Conservation (phyloP, 2,329 filamentous ascomycete species). For the Alternaria sp. region DNA sequence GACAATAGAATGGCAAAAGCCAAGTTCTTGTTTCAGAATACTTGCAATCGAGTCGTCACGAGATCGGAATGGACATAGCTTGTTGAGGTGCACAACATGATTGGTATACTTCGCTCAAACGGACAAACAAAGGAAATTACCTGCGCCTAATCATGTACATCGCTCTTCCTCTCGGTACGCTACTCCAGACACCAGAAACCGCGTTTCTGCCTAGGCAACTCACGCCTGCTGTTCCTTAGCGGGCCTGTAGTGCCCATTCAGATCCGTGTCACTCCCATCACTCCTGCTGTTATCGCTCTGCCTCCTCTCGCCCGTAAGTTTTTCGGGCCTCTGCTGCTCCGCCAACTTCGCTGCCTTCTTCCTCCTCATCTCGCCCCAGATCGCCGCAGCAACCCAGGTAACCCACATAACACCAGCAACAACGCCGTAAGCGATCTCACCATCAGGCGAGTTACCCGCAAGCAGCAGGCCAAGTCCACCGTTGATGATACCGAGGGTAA, state of each 20-base stretch:
- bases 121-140: not conserved
- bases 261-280: not conserved
- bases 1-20: no score
- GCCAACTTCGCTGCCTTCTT: slow-evolving; percentile 7
- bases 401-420: slow-evolving; percentile 59
- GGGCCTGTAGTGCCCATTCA: not conserved
- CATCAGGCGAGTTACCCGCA: slow-evolving; percentile 48
- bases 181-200: not conserved
- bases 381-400: slow-evolving; percentile 39
- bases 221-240: not conserved
- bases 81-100: not conserved
- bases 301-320: not conserved
- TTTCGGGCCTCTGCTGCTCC: not conserved
- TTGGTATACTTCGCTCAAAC: not conserved
- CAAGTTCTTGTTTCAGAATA: not conserved
- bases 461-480: slow-evolving; percentile 64
- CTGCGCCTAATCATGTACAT: not conserved
- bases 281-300: not conserved
- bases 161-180: not conserved
- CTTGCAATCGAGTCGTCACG: not conserved
- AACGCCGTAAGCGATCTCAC: slow-evolving; percentile 60
- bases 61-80: not conserved
- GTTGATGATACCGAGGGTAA: slow-evolving; percentile 65
- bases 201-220: not conserved
- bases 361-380: slow-evolving; percentile 43